Base-by-base conservation (phyloP, 1,284 basidiomycete species). In the Leccinum brunneo-olivaceum region DNA sequence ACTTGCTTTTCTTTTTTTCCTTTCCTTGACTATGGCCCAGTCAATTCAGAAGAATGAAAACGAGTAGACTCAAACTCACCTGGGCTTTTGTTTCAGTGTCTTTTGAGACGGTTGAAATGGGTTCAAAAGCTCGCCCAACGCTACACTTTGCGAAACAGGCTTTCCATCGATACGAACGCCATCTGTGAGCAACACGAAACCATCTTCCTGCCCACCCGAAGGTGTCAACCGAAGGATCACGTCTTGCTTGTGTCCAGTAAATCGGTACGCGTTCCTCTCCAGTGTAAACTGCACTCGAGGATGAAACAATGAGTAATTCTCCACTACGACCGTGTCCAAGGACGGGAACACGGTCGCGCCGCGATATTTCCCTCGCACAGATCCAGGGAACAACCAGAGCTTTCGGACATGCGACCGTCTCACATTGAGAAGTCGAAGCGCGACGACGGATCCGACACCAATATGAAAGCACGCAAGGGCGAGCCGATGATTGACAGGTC, bases 401-500 rank as follows among this genome's bases (percentile, higher is more conserved):
- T 57, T 65, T 15, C 58, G 54, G 11, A 52, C 60, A 2, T 61
- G 50, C 9, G 58, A 43, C 3, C 60, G 61, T 39, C 60, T 55
- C 28, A 53, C 39, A 34, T 50, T 56, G 16, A 63, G 43, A 32
- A 65, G 44, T 15, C 51, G 45, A n/a, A 60, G 49, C 16, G 61
- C 60, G 18, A 61, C 49, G 29, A 53, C 44, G 14, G 51, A 57
- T 27, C 62, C 62, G 28, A 65, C 34, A 7, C 51, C 61, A 10
- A 65, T n/a, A 34, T 65, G 60, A 39, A 65, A 47, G 14, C 50
- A 48, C 5, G 57, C 50, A 37, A 61, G 46, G 14, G 58, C 58
- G 28, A 59, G 50, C 2, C 60, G 57, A 11, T 65, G 60, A 30
- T 57, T 61, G 1, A 35, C 30, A 10, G 62, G 60, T n/a, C 59